Conservation (phyloP, 768 basidiomycete species). For the Suillus decipiens region DNA sequence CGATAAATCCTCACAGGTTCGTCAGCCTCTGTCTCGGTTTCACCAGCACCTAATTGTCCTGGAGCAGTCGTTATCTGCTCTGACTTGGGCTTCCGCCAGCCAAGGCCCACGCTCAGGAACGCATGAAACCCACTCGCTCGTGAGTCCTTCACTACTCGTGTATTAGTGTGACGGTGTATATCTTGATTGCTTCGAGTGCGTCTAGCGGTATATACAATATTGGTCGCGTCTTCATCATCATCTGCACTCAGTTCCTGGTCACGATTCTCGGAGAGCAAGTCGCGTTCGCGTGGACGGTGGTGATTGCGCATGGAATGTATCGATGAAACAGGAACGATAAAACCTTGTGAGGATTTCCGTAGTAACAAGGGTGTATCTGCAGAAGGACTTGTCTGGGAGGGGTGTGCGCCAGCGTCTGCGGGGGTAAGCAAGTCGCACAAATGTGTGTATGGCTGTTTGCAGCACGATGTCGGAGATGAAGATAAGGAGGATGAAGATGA, state of each 20-base stretch:
- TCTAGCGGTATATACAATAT: slow-evolving; percentile 22
- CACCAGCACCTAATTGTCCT: slow-evolving; percentile 62
- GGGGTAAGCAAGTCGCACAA: slow-evolving; percentile 11
- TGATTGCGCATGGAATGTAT: slow-evolving; percentile 4
- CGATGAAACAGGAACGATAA: neutral
- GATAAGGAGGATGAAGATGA: neutral
- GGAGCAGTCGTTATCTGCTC: slow-evolving; percentile 62
- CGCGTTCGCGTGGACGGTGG: slow-evolving; percentile 9
- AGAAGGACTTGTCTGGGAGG: neutral
- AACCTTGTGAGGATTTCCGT: neutral
- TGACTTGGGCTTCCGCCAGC: slow-evolving; percentile 40
- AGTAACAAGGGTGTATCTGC: neutral
- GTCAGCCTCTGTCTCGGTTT: slow-evolving; percentile 79
- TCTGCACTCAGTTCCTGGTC: slow-evolving; percentile 4
- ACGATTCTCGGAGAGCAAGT: slow-evolving; percentile 8
- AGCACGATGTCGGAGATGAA: slow-evolving; percentile 2
- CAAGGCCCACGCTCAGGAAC: slow-evolving; percentile 28
- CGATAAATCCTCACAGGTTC: slow-evolving; percentile 57
- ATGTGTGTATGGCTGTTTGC: slow-evolving; percentile 4
- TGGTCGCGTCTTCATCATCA: slow-evolving; percentile 9
- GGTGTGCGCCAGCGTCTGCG: slow-evolving; percentile 4
- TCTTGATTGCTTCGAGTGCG: slow-evolving; percentile 27
- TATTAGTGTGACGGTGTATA: slow-evolving; percentile 15
- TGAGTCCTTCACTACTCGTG: slow-evolving; percentile 13
- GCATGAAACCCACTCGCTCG: slow-evolving; percentile 23